Percentiles rank a stretch among this genome's conserved stretches.
Evolutionary conservation across 345 rosid species (phyloP).

Genomic region (Euphorbia pulcherrima): DNA sequence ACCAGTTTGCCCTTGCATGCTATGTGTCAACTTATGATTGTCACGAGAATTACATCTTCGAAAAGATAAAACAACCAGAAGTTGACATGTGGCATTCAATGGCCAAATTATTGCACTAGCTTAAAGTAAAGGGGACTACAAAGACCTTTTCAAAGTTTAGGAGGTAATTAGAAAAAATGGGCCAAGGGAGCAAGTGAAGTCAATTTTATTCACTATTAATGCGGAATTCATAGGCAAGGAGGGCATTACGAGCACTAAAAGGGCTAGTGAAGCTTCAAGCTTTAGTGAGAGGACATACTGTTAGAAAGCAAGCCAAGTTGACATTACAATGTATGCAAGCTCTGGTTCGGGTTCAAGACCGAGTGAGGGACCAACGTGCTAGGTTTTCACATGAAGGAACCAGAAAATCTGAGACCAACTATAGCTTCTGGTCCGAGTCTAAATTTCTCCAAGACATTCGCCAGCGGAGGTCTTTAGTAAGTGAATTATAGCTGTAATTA

Average conservation of each 20-base stretch:
- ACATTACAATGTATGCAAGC: conserved; percentile 31
- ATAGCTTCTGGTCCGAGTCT: conserved; percentile 18
- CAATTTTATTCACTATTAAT: too few relatives aligned
- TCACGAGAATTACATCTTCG: too few relatives aligned
- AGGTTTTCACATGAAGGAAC: conserved; percentile 23
- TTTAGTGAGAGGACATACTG: conserved; percentile 26
- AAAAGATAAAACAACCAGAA: too few relatives aligned
- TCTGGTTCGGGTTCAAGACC: conserved; percentile 26
- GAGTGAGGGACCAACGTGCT: conserved; percentile 21
- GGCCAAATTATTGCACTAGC: too few relatives aligned
- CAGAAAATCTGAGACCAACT: conserved; percentile 17
- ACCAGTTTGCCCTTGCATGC: too few relatives aligned
- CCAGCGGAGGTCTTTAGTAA: conserved; percentile 19
- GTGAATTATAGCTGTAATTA: not conserved
- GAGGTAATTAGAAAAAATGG: too few relatives aligned
- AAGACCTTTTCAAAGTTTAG: too few relatives aligned
- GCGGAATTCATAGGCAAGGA: conserved; percentile 32
- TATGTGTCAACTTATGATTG: too few relatives aligned
- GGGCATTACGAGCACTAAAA: conserved; percentile 27
- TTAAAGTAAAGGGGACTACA: too few relatives aligned
- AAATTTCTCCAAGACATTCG: conserved; percentile 18
- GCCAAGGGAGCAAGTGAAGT: too few relatives aligned
- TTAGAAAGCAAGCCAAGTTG: conserved; percentile 26
- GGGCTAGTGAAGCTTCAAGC: conserved; percentile 37
- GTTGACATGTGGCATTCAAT: too few relatives aligned